These are phyloP conservation scores for Saccharum hybrid DNA, from an alignment of 202 grass and related monocot species.

Conservation along the genomic window DNA sequence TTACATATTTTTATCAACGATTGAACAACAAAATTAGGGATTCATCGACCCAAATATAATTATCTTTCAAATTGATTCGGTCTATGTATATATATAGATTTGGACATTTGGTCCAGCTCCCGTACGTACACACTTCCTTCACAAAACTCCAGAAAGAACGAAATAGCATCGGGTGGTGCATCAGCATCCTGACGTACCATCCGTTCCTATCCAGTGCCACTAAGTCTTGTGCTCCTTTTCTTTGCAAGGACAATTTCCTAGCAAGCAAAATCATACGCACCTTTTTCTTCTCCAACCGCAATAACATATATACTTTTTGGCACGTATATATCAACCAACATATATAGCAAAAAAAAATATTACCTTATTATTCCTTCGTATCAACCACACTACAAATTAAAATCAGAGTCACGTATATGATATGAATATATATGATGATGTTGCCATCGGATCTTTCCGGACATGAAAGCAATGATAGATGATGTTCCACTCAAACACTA, in stretches of 20 bases:
- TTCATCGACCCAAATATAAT: no score
- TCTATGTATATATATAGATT: no score
- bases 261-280: constrained; percentile 13
- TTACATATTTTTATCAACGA: no score
- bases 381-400: neutral
- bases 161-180: constrained; percentile 5
- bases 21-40: no score
- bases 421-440: neutral
- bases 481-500: constrained; percentile 3
- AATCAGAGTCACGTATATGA: neutral
- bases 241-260: constrained; percentile 3
- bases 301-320: neutral
- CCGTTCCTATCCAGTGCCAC: neutral
- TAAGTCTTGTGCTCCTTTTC: neutral
- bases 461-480: neutral
- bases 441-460: constrained; percentile 13
- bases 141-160: neutral
- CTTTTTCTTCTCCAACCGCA: neutral
- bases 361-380: neutral
- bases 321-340: neutral
- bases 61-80: no score
- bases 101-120: no score
- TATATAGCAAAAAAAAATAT: neutral
- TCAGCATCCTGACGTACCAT: constrained; percentile 39
- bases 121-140: no score